Evolutionary conservation across 1,284 basidiomycete species (phyloP).

Genomic region (Tylopilus orsonianus): DNA sequence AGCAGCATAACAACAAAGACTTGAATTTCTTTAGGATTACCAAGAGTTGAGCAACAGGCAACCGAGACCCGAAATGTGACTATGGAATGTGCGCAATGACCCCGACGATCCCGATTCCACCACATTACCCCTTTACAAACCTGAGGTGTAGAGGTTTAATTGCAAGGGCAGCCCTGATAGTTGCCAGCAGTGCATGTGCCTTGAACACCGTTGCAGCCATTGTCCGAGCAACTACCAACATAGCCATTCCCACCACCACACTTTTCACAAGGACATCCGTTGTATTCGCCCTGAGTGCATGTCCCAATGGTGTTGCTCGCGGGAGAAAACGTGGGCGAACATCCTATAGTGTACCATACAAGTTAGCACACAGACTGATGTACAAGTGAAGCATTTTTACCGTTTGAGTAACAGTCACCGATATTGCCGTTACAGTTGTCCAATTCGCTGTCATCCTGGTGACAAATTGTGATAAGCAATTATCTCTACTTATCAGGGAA

Average conservation of each 20-base stretch:
- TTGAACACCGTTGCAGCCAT: neutral
- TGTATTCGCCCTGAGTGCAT: neutral
- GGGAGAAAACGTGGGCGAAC: neutral
- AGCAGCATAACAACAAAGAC: too few relatives aligned
- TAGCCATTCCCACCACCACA: neutral
- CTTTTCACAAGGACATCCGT: conserved; percentile 5
- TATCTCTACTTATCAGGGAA: too few relatives aligned
- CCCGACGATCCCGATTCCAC: too few relatives aligned
- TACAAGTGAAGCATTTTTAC: neutral
- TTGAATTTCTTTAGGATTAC: too few relatives aligned
- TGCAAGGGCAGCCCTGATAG: neutral
- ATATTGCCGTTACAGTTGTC: neutral
- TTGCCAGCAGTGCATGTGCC: neutral
- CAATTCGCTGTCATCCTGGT: too few relatives aligned
- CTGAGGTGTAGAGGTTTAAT: too few relatives aligned
- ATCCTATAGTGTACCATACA: conserved; percentile 1
- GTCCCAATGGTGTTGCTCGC: neutral
- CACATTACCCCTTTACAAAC: too few relatives aligned
- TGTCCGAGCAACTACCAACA: neutral
- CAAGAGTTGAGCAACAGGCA: too few relatives aligned
- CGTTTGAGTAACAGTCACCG: conserved; percentile 3
- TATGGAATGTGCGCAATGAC: too few relatives aligned
- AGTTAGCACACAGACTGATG: too few relatives aligned
- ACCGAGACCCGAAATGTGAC: too few relatives aligned
- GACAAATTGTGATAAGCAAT: too few relatives aligned